phyloP scores from a whole-genome alignment of 169 alveolate genomes.

The Eimeria praecox region DNA sequence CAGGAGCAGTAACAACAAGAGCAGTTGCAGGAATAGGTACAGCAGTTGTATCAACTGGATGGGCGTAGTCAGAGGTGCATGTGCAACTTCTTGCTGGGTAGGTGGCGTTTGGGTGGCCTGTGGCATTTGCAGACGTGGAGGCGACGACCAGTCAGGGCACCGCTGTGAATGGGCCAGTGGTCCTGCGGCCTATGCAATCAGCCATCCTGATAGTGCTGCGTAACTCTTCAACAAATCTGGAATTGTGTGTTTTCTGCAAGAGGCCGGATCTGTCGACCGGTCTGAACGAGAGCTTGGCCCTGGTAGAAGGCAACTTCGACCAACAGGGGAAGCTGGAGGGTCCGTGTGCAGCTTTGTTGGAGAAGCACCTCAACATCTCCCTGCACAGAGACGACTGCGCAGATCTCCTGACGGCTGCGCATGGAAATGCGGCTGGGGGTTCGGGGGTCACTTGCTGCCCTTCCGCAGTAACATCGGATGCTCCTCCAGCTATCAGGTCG shows the following conservation, averaged over 20 bases:
- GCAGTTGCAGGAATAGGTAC: too few relatives aligned
- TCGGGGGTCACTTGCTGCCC: conserved; percentile 61
- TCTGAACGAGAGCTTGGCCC: conserved; percentile 20
- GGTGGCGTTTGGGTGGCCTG: neutral
- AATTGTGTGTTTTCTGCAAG: conserved; percentile 67
- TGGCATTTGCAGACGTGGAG: conserved; percentile 67
- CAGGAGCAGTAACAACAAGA: too few relatives aligned
- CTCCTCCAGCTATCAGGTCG: conserved; percentile 36
- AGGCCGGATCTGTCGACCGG: conserved; percentile 52
- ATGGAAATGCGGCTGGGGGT: conserved; percentile 35
- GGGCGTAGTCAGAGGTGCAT: neutral
- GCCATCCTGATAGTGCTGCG: conserved; percentile 78
- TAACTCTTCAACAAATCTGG: conserved; percentile 63
- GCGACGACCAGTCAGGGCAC: conserved; percentile 56
- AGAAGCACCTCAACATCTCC: conserved; percentile 35
- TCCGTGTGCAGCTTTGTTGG: conserved; percentile 68
- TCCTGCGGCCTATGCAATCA: conserved; percentile 73
- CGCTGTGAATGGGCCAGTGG: conserved; percentile 54
- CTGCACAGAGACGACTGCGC: conserved; percentile 67
- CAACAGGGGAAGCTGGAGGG: conserved; percentile 75
- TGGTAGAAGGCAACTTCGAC: conserved; percentile 75
- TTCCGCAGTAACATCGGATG: neutral
- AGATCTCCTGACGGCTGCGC: conserved; percentile 58
- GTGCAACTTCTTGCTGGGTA: neutral
- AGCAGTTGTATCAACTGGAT: neutral